phyloP scores from a whole-genome alignment of 129 eudicot genomes.

The Kitagawia praeruptora region DNA sequence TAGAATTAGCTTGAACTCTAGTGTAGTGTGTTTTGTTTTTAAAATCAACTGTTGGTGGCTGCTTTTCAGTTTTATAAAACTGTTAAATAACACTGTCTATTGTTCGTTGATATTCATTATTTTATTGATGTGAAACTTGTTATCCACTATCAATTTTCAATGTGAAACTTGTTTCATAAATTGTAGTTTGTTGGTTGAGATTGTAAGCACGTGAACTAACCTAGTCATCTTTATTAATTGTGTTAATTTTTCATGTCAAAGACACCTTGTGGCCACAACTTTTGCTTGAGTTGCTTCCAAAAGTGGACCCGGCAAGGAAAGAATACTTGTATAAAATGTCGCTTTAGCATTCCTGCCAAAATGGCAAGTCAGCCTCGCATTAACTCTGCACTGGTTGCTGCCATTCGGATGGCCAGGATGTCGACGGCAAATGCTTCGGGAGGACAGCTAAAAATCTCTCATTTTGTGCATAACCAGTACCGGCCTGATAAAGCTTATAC shows the following conservation, averaged over 20 bases:
- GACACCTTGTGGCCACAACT: slow-evolving; percentile 76
- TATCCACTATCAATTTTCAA: not conserved
- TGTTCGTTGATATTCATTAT: not conserved
- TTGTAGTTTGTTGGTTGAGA: not conserved
- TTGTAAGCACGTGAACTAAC: not conserved
- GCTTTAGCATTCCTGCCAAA: slow-evolving; percentile 28
- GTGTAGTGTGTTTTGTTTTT: not conserved
- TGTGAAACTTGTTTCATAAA: not conserved
- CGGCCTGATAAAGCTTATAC: slow-evolving; percentile 54
- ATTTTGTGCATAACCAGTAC: slow-evolving; percentile 28
- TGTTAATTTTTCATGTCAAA: slow-evolving; percentile 15
- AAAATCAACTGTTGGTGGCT: not conserved
- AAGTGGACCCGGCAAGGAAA: slow-evolving; percentile 51
- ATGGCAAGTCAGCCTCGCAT: slow-evolving; percentile 47
- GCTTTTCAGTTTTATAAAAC: not conserved
- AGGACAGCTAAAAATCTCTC: slow-evolving; percentile 18
- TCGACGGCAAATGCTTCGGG: slow-evolving; percentile 18
- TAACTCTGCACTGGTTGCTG: slow-evolving; percentile 35
- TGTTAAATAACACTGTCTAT: not conserved
- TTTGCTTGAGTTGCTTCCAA: slow-evolving; percentile 60
- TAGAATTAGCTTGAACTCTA: not conserved
- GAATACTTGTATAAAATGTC: slow-evolving; percentile 48
- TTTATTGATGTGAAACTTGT: not conserved
- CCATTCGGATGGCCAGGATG: slow-evolving; percentile 43
- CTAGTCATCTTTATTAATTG: not conserved